A percentile compares a stretch with the other conserved stretches of the same genome.
Evolutionary conservation across 352 stramenopile species (phyloP).

Genomic region (Phytophthora vignae): DNA sequence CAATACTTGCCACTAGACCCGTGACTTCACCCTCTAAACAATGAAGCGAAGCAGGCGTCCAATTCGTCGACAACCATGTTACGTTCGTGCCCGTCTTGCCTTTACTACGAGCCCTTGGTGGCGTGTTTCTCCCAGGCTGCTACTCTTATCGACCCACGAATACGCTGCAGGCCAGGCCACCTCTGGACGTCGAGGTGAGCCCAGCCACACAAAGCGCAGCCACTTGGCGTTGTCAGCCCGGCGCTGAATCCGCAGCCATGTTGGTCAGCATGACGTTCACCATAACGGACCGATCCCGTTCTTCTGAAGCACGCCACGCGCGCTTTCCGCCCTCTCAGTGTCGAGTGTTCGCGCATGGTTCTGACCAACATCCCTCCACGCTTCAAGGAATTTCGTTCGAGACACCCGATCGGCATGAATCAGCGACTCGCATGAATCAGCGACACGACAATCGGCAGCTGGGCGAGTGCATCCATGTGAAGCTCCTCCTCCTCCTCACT

Average conservation of each 20-base stretch:
- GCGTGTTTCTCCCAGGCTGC: neutral
- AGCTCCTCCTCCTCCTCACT: neutral
- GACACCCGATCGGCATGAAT: slow-evolving; percentile 2
- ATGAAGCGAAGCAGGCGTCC: neutral
- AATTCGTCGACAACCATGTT: slow-evolving; percentile 12
- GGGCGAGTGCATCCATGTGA: slow-evolving; percentile 9
- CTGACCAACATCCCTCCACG: neutral
- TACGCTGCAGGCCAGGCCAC: neutral
- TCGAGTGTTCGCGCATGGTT: slow-evolving; percentile 24
- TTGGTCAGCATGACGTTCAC: slow-evolving; percentile 2
- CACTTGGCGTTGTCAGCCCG: neutral
- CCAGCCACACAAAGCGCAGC: neutral
- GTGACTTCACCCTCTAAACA: neutral
- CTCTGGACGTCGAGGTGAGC: slow-evolving; percentile 4
- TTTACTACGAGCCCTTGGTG: slow-evolving; percentile 22
- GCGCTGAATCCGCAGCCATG: slow-evolving; percentile 20
- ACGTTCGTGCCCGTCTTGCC: slow-evolving; percentile 14
- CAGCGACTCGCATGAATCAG: neutral
- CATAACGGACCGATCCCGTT: neutral
- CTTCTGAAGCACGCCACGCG: slow-evolving; percentile 13
- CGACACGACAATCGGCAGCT: slow-evolving; percentile 20
- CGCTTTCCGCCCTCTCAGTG: slow-evolving; percentile 5
- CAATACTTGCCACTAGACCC: neutral
- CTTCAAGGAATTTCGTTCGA: slow-evolving; percentile 37
- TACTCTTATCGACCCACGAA: neutral